Conservation (phyloP, 2,329 filamentous ascomycete genomes). For the Aquanectria penicillioides region DNA sequence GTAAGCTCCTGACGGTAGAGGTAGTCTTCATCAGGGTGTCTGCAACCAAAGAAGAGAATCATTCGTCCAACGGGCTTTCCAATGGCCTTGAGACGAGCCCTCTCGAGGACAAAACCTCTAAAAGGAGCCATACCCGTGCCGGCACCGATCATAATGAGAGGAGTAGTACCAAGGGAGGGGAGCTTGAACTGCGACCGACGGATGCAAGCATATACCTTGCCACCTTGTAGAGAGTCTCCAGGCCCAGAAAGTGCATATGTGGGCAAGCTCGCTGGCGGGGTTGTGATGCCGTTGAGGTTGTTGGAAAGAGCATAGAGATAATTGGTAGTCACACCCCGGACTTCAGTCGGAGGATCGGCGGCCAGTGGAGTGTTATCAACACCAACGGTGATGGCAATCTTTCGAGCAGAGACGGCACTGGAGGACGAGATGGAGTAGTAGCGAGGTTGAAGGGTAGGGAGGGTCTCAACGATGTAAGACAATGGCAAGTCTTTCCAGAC, state of each 20-base stretch:
- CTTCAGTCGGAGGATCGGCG: conserved; percentile 19
- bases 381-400: conserved; percentile 37
- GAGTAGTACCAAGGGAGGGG: conserved; percentile 51
- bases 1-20: conserved; percentile 60
- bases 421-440: conserved; percentile 73
- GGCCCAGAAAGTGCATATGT: conserved; percentile 31
- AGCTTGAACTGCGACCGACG: conserved; percentile 56
- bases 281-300: conserved; percentile 6
- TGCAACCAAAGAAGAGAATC: conserved; percentile 69
- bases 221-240: conserved; percentile 19
- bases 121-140: conserved; percentile 61
- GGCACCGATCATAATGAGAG: conserved; percentile 62
- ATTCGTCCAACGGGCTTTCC: conserved; percentile 36
- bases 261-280: neutral
- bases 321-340: conserved; percentile 40
- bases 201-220: conserved; percentile 35
- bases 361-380: conserved; percentile 29
- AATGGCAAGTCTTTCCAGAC: conserved; percentile 48
- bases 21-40: conserved; percentile 60
- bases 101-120: conserved; percentile 41
- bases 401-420: conserved; percentile 44
- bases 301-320: conserved; percentile 38
- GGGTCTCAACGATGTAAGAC: conserved; percentile 64
- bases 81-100: conserved; percentile 31
- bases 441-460: conserved; percentile 61